Evolutionary conservation across 306 rosid genomes (phyloP).

Genomic region (Castanea crenata): DNA sequence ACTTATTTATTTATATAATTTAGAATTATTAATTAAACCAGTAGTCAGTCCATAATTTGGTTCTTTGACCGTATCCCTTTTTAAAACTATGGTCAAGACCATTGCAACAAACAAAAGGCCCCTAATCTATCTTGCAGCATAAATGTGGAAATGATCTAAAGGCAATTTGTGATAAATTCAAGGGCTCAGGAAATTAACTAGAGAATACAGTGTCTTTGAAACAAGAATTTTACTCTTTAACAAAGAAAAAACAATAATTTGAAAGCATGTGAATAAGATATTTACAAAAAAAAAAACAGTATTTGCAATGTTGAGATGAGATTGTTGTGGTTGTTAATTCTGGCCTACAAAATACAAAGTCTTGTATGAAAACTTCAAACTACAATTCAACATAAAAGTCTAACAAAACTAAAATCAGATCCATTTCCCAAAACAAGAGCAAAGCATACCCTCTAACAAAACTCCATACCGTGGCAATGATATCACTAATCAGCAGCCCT

Average conservation of each 20-base stretch:
- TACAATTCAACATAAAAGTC: background rate
- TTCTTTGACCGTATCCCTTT: rapidly evolving
- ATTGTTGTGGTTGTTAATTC: background rate
- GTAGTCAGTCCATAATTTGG: too few species aligned
- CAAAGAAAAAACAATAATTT: background rate
- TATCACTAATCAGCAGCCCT: conserved; percentile 56
- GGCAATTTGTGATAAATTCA: too few species aligned
- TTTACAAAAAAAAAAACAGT: background rate
- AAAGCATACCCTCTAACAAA: background rate
- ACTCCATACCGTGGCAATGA: conserved; percentile 49
- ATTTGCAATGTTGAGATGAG: background rate
- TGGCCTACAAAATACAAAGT: too few species aligned
- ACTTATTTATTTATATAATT: too few species aligned
- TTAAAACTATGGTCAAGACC: too few species aligned
- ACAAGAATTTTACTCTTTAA: background rate
- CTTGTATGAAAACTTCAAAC: background rate
- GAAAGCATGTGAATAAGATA: background rate
- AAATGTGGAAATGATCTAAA: too few species aligned
- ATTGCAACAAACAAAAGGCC: too few species aligned
- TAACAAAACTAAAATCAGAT: background rate
- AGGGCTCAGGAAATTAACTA: background rate
- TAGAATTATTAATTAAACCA: too few species aligned
- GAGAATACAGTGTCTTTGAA: background rate
- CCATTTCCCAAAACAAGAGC: background rate
- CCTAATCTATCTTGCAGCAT: too few species aligned